Percentiles rank a stretch among this genome's conserved stretches.
These are phyloP conservation scores for Yamadazyma spencermartinsiae DNA, from an alignment of 1,139 yeast species.

Conservation along the genomic window DNA sequence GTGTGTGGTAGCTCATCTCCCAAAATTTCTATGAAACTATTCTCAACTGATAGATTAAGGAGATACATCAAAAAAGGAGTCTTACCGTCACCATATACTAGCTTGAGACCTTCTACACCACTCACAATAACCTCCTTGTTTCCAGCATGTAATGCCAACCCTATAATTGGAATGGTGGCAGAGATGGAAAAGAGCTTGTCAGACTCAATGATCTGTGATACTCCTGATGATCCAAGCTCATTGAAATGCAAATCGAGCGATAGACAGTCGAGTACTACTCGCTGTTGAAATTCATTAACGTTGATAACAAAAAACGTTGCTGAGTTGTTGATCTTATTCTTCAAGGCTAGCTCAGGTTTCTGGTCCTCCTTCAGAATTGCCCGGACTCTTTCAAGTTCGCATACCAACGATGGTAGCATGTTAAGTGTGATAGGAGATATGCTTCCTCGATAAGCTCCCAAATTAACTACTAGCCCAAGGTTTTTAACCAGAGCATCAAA, in stretches of 20 bases:
- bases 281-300: constrained; percentile 17
- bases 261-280: constrained; percentile 14
- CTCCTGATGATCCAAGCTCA: constrained; percentile 9
- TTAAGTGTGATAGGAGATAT: constrained; percentile 21
- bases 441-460: constrained; percentile 25
- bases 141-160: neutral
- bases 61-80: constrained; percentile 3
- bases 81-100: constrained; percentile 6
- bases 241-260: constrained; percentile 10
- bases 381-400: constrained; percentile 1
- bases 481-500: constrained; percentile 14
- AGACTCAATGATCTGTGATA: constrained; percentile 6
- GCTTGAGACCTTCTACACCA: constrained; percentile 5
- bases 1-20: constrained; percentile 10
- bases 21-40: constrained; percentile 5
- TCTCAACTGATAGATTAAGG: constrained; percentile 7
- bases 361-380: neutral
- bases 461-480: constrained; percentile 20
- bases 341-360: neutral
- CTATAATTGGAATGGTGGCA: constrained; percentile 2
- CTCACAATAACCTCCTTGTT: constrained; percentile 3
- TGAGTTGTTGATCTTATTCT: neutral
- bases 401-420: constrained; percentile 5
- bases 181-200: constrained; percentile 7
- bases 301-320: constrained; percentile 11